A percentile compares a stretch with the other conserved stretches of the same genome.
These are phyloP conservation scores for Emydomyces testavorans DNA, from an alignment of 2,329 filamentous ascomycete species.

Conservation along the genomic window DNA sequence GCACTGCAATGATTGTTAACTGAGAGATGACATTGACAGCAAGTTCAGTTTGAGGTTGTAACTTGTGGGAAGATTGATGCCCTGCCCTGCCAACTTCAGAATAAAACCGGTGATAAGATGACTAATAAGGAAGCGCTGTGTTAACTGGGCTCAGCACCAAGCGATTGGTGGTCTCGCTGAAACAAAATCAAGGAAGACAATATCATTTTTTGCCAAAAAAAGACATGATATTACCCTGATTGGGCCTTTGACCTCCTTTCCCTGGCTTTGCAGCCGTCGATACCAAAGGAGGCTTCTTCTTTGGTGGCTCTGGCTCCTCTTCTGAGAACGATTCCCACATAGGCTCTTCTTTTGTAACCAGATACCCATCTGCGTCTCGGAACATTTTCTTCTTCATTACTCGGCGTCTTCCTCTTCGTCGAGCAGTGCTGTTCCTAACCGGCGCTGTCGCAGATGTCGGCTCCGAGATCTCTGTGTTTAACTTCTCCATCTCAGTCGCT, in stretches of 20 bases:
- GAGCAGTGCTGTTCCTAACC: constrained; percentile 37
- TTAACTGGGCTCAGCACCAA: neutral
- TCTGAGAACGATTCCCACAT: constrained; percentile 92
- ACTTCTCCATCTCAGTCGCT: constrained; percentile 16
- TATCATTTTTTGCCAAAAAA: constrained; percentile 69
- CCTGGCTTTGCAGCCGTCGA: constrained; percentile 43
- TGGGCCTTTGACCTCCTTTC: constrained; percentile 46
- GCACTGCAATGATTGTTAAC: too few relatives aligned
- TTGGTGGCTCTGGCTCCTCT: constrained; percentile 53
- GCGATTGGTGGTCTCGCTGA: too few relatives aligned
- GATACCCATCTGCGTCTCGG: constrained; percentile 79
- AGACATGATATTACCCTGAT: constrained; percentile 69
- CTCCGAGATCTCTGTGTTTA: constrained; percentile 20
- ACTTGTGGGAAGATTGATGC: too few relatives aligned
- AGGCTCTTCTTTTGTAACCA: constrained; percentile 75
- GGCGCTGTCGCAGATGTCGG: constrained; percentile 39
- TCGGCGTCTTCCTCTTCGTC: constrained; percentile 63
- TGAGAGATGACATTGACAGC: too few relatives aligned
- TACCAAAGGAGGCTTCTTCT: constrained; percentile 37
- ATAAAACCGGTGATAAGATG: too few relatives aligned
- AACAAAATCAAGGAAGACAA: neutral
- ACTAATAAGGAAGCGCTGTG: neutral
- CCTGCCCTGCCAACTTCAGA: too few relatives aligned
- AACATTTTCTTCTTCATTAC: constrained; percentile 80
- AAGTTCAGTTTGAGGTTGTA: too few relatives aligned